phyloP scores from a whole-genome alignment of 163 green algal species.

The Trebouxia gelatinosa region DNA sequence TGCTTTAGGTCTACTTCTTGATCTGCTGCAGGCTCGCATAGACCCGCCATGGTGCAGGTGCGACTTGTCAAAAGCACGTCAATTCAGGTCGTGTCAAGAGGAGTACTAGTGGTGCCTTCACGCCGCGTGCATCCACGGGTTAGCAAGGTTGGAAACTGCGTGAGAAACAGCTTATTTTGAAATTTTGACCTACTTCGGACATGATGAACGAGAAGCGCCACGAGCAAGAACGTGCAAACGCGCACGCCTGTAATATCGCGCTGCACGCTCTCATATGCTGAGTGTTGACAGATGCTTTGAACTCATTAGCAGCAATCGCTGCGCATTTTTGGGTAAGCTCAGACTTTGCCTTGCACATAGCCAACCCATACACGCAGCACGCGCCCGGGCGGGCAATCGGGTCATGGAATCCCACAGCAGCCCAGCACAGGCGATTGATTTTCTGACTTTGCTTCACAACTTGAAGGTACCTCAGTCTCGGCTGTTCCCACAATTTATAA shows the following conservation, averaged over 20 bases:
- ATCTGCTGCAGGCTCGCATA: not conserved
- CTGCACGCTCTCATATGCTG: not conserved
- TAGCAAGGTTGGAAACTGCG: too few relatives aligned
- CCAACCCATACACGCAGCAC: not conserved
- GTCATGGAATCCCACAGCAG: not conserved
- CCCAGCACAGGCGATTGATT: slow-evolving; percentile 60
- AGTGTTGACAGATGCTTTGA: not conserved
- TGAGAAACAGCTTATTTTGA: too few relatives aligned
- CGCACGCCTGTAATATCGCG: not conserved
- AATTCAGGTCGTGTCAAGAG: too few relatives aligned
- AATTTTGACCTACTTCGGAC: too few relatives aligned
- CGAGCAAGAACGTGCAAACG: too few relatives aligned
- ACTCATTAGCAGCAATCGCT: not conserved
- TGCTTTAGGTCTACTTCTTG: not conserved
- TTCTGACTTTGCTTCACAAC: slow-evolving; percentile 70
- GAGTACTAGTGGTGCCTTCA: too few relatives aligned
- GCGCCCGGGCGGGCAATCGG: not conserved
- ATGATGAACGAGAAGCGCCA: too few relatives aligned
- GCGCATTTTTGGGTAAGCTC: not conserved
- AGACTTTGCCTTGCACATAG: not conserved
- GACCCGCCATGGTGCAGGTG: too few relatives aligned
- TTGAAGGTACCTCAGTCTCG: slow-evolving; percentile 60
- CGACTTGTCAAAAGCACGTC: too few relatives aligned
- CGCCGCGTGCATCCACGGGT: too few relatives aligned
- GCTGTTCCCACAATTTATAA: not conserved